phyloP scores from a whole-genome alignment of 2,329 filamentous ascomycete species.

The Pseudopithomyces maydicus region DNA sequence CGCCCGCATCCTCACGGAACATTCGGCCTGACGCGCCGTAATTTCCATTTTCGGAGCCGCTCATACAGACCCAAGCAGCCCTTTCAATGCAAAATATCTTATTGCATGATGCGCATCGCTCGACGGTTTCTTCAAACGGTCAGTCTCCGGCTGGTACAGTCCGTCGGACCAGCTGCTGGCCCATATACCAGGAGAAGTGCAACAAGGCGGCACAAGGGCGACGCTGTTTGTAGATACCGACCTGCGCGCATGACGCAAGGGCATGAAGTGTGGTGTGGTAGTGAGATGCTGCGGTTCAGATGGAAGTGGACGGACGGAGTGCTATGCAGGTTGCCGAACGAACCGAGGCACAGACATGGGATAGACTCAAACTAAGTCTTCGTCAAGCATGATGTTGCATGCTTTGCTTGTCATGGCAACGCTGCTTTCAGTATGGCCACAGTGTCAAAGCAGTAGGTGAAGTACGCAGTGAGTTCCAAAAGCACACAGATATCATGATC shows the following conservation, averaged over 20 bases:
- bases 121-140: slow-evolving; percentile 3
- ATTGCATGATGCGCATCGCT: neutral
- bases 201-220: neutral
- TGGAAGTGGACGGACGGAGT: slow-evolving; percentile 2
- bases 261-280: neutral
- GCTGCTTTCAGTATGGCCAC: neutral
- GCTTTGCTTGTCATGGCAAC: neutral
- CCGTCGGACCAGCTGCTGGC: neutral
- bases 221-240: neutral
- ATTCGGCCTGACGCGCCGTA: neutral
- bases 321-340: neutral
- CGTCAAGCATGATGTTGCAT: neutral
- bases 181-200: neutral
- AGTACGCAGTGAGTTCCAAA: too few species aligned
- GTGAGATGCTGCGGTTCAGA: neutral
- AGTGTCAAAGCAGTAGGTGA: neutral
- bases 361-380: neutral
- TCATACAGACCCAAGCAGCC: neutral
- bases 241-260: slow-evolving; percentile 8
- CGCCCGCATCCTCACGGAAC: neutral
- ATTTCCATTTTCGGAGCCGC: neutral
- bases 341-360: slow-evolving; percentile 1
- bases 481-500: too few species aligned
- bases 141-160: neutral
- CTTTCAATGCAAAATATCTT: neutral